These are phyloP conservation scores for Eustoma russellianum DNA, from an alignment of 257 asterid species.

Conservation along the genomic window DNA sequence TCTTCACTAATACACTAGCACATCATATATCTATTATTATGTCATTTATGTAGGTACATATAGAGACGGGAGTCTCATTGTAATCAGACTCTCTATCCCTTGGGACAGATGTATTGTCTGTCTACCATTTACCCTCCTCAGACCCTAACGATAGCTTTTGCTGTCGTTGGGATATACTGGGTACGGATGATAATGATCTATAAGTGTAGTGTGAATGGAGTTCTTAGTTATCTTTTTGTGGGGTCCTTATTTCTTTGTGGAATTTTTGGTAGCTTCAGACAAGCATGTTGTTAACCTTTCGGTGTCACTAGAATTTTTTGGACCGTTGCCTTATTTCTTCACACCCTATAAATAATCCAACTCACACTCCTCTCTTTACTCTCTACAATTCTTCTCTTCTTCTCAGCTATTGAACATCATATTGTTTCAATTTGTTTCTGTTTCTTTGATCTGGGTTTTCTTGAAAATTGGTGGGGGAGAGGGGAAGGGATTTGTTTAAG, in stretches of 20 bases:
- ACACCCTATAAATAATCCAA: conserved; percentile 25
- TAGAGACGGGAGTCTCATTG: too few relatives aligned
- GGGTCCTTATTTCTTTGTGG: conserved; percentile 24
- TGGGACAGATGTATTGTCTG: too few relatives aligned
- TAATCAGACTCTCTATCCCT: too few relatives aligned
- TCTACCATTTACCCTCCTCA: too few relatives aligned
- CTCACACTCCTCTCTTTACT: conserved; percentile 13
- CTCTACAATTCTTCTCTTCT: conserved; percentile 19
- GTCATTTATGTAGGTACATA: too few relatives aligned
- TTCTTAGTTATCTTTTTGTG: conserved; percentile 11
- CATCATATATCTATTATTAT: too few relatives aligned
- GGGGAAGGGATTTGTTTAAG: conserved; percentile 5
- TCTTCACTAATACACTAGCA: too few relatives aligned
- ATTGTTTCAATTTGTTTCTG: background rate
- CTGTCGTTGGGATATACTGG: too few relatives aligned
- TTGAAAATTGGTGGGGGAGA: conserved; percentile 10
- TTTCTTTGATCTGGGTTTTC: background rate
- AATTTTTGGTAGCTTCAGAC: conserved; percentile 35
- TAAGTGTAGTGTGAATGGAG: conserved; percentile 20
- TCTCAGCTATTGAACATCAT: conserved; percentile 6
- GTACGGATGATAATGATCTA: too few relatives aligned
- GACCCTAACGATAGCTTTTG: too few relatives aligned
- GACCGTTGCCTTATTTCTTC: conserved; percentile 9
- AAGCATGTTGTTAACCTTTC: conserved; percentile 23
- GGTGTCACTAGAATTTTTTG: conserved; percentile 16